Conservation (phyloP, 108 stramenopile genomes). For the Schizochytrium sp. region DNA sequence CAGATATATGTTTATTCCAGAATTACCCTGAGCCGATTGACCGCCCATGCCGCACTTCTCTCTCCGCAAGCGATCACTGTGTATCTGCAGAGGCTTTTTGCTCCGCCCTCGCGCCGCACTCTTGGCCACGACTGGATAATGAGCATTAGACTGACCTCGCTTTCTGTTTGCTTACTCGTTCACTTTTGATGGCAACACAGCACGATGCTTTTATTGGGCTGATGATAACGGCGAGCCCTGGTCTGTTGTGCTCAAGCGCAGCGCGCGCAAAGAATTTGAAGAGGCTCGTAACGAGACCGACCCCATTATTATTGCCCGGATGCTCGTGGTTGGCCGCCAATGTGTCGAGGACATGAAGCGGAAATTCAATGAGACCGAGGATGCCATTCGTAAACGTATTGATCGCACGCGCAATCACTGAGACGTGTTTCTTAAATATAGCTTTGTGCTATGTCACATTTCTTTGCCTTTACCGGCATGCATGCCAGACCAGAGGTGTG, state of each 20-base stretch:
- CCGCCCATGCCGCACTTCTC: not conserved
- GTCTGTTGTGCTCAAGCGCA: slow-evolving; percentile 56
- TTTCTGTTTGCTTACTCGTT: not conserved
- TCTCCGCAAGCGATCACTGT: no score
- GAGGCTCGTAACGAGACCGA: slow-evolving; percentile 67
- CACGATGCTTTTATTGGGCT: slow-evolving; percentile 64
- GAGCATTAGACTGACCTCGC: not conserved
- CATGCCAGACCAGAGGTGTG: no score
- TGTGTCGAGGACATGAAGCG: slow-evolving; percentile 77
- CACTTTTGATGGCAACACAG: not conserved
- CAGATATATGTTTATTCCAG: not conserved
- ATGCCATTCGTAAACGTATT: slow-evolving; percentile 67
- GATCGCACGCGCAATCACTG: slow-evolving; percentile 17
- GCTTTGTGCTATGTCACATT: no score
- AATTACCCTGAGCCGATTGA: not conserved
- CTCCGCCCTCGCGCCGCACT: not conserved
- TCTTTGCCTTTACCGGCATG: no score
- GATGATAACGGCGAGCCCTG: slow-evolving; percentile 67
- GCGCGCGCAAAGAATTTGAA: slow-evolving; percentile 81
- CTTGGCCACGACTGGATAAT: not conserved
- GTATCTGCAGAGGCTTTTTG: no score
- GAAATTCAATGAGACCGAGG: slow-evolving; percentile 74
- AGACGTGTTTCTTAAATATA: no score
- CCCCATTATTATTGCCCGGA: slow-evolving; percentile 71
- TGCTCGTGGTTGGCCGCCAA: slow-evolving; percentile 82